These are phyloP conservation scores for Sporobolomyces roseus DNA, from an alignment of 768 basidiomycete genomes.

Conservation along the genomic window DNA sequence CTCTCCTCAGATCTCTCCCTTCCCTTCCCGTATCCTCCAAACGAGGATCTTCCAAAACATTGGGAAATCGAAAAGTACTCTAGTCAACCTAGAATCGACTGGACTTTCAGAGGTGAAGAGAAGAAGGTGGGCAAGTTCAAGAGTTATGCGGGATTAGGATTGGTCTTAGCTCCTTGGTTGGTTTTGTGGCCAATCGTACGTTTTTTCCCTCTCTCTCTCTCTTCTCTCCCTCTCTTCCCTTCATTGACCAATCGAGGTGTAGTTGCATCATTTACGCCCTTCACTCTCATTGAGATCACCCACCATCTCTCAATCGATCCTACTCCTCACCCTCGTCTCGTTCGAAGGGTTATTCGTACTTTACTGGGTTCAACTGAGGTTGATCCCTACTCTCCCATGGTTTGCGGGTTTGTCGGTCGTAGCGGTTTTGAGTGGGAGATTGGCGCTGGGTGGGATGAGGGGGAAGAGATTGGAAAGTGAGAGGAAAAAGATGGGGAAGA, in stretches of 20 bases:
- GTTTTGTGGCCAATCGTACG: constrained; percentile 27
- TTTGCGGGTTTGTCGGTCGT: constrained; percentile 19
- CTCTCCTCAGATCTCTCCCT: constrained; percentile 22
- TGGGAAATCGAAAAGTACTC: constrained; percentile 41
- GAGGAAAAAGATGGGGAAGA: constrained; percentile 9
- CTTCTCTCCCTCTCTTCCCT: too few species aligned
- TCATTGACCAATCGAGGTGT: too few species aligned
- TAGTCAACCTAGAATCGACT: constrained; percentile 14
- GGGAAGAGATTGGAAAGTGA: constrained; percentile 15
- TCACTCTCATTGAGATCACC: constrained; percentile 10
- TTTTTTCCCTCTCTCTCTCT: neutral
- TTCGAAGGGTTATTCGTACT: constrained; percentile 37
- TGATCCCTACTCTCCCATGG: constrained; percentile 32
- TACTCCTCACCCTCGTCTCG: constrained; percentile 33
- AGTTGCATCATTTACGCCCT: constrained; percentile 24
- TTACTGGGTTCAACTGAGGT: constrained; percentile 37
- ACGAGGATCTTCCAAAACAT: constrained; percentile 21
- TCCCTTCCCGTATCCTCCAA: constrained; percentile 31
- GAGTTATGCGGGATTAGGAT: constrained; percentile 22
- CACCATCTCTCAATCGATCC: constrained; percentile 18
- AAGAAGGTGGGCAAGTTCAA: constrained; percentile 15
- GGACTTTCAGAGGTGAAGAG: constrained; percentile 36
- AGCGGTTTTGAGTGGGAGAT: constrained; percentile 13
- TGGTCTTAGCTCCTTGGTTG: constrained; percentile 39
- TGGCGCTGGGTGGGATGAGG: constrained; percentile 34